A percentile compares a stretch with the other conserved stretches of the same genome.
Evolutionary conservation across 2,329 filamentous ascomycete genomes (phyloP).

Genomic region (Acephala macrosclerotiorum): DNA sequence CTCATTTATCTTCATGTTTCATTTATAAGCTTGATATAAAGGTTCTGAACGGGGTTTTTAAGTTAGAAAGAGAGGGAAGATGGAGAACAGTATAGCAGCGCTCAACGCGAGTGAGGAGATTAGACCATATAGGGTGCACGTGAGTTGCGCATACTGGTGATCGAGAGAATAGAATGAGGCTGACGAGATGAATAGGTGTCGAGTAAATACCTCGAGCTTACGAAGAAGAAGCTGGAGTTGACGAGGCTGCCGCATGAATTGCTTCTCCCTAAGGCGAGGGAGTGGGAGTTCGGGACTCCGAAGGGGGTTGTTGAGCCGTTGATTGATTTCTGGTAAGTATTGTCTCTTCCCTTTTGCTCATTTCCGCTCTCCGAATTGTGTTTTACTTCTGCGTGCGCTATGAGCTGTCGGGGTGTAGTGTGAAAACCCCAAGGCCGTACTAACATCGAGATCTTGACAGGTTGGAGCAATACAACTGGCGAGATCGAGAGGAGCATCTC

Average conservation of each 20-base stretch:
- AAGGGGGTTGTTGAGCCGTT: conserved; percentile 69
- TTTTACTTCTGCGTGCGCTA: too few relatives aligned
- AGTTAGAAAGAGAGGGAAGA: background rate
- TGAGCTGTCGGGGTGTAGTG: background rate
- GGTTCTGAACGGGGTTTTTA: background rate
- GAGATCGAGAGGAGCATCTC: conserved; percentile 62
- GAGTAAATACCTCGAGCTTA: conserved; percentile 71
- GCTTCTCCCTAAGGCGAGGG: conserved; percentile 53
- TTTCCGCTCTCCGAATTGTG: background rate
- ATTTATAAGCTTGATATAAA: background rate
- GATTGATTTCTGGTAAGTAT: conserved; percentile 67
- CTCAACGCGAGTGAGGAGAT: conserved; percentile 47
- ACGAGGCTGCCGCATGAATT: conserved; percentile 69
- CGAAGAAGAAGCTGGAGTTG: conserved; percentile 71
- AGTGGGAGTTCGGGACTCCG: conserved; percentile 61
- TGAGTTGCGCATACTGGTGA: conserved; percentile 46
- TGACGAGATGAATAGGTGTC: conserved; percentile 63
- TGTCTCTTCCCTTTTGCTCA: background rate
- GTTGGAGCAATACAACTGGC: conserved; percentile 73
- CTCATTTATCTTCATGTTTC: background rate
- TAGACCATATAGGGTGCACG: conserved; percentile 64
- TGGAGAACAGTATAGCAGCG: conserved; percentile 22
- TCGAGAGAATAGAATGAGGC: too few relatives aligned
- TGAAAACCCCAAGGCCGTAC: background rate
- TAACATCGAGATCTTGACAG: conserved; percentile 47